Base-by-base conservation (phyloP, 306 rosid genomes). In the Argentina anserina region DNA sequence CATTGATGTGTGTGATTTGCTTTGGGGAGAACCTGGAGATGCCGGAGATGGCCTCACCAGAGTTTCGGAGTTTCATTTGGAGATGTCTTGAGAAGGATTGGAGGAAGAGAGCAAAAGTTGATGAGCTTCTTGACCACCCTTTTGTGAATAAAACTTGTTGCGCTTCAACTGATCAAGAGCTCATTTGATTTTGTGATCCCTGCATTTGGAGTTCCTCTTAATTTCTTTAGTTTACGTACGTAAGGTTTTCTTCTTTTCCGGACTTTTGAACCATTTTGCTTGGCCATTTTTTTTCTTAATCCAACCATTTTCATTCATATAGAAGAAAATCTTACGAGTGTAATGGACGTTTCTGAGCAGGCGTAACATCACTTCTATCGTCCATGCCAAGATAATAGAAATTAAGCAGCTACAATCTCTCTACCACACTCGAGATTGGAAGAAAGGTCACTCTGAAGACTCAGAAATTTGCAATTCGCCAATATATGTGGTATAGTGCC, bases 71-170 rank as follows among this genome's bases (percentile, higher is more conserved):
- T 76, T 88, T 90, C 70, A 69, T 88, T 9, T 58, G 71, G 65
- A 69, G 88, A 67, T 90, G 97, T 66, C 74, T 90, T 61, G 90
- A 86, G 81, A 88, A 86, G 86, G 91, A 86, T 65, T 88, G 90
- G 93, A 86, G 91, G 67, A 88, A 83, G 56, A 83, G 96, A 77
- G 91, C 84, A 26, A 84, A 86, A 14, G 87, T 82, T 0, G 58
- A 13, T 34, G 88, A 88, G 82, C 90, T 90, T 83, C 90, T 88
- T 43, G 64, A 59, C 2, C 90, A 90, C 72, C 84, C 86, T 76
- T 88, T 88, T 76, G 82, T 86, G 31, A 62, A 70, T 43, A 76
- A 33, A 46, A 43, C 25, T 23, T 33, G 50, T 21, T 73, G 76
- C 53, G 7, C 13, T 25, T 74, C 63, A 40, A 56, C 65, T 10